Evolutionary conservation across 2,329 filamentous ascomycete species (phyloP), one percentile per base, ranked within the genome.

Genomic region (Hypomyces perniciosus): DNA sequence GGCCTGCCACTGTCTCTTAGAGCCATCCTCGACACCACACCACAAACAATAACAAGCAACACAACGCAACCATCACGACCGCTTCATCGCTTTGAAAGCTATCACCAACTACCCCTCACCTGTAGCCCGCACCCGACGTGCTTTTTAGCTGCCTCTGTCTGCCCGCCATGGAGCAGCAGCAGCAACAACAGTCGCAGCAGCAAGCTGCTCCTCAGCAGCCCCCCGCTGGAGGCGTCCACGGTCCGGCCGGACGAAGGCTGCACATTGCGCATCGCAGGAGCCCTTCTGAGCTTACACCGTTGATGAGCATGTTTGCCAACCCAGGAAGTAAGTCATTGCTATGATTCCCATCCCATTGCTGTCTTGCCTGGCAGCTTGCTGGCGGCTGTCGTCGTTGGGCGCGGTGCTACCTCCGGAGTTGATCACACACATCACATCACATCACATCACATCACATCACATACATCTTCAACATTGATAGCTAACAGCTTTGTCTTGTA

Each of bases 221-320:
- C 64, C 72, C 72, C 64, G 63, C 74, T 59, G 77, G 77, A 65
- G 80, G 80, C 64, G 79, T 83, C 54, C 76, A 76, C 68, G 90
- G 90, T 62, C 88, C 89, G 64, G 74, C 85, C 68, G 90, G 90
- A 66, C 90, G 92, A 68, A 86, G 91, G 69, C 83, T 97, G 69
- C 91, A 97, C 76, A 96, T 97, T 73, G 92, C 92, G 65, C 92
- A 97, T 77, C 87, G 92, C 68, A 86, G 92, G 72, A 96, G 90
- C 75, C 93, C 92, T 59, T 97, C 93, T 61, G 93, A 97, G 79
- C 79, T 97, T 72, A 97, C 92, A 53, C 93, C 92, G 58, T 77
- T 97, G 72, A 95, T 97, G 88, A 95, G 90, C 90, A 89, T 83
- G 89, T 90, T 81, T 71, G 71, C 77, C 58, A 81, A 79, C 58